Conservation (phyloP, 495 filamentous ascomycete genomes). For the Aeminium ludgeri region DNA sequence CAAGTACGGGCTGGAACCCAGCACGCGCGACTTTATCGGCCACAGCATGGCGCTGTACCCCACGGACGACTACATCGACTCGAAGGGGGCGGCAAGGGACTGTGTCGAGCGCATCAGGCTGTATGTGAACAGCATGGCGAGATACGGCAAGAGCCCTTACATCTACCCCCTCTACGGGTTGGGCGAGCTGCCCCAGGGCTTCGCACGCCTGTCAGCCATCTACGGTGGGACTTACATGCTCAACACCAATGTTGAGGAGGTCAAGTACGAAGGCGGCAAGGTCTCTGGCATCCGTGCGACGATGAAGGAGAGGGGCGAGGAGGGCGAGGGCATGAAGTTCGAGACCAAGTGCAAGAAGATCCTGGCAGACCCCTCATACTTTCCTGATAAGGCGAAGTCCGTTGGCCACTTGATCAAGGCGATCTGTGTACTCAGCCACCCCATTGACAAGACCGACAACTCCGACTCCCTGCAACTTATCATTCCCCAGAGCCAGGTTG, state of each 20-base stretch:
- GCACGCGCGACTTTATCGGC: slow-evolving; percentile 88
- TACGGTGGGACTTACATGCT: slow-evolving; percentile 99
- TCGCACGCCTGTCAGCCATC: slow-evolving; percentile 91
- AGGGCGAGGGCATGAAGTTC: slow-evolving; percentile 76
- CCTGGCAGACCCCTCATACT: slow-evolving; percentile 90
- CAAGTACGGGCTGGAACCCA: slow-evolving; percentile 84
- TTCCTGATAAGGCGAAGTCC: slow-evolving; percentile 71
- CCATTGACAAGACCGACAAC: slow-evolving; percentile 71
- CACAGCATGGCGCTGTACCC: slow-evolving; percentile 96
- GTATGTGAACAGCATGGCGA: slow-evolving; percentile 94
- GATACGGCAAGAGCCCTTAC: slow-evolving; percentile 97
- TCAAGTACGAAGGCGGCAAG: slow-evolving; percentile 67
- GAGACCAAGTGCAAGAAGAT: slow-evolving; percentile 92
- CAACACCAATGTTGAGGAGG: slow-evolving; percentile 81
- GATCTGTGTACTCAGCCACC: slow-evolving; percentile 94
- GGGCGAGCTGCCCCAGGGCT: slow-evolving; percentile 94
- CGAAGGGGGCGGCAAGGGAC: slow-evolving; percentile 58
- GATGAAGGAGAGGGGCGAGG: slow-evolving; percentile 67
- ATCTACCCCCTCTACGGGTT: slow-evolving; percentile 98
- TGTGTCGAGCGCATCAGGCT: slow-evolving; percentile 82
- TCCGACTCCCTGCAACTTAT: slow-evolving; percentile 89
- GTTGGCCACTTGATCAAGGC: slow-evolving; percentile 83
- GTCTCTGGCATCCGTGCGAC: slow-evolving; percentile 90
- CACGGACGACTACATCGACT: slow-evolving; percentile 69
- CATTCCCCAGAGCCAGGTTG: slow-evolving; percentile 92